phyloP scores from a whole-genome alignment of 345 rosid species.

The Abelmoschus esculentus region DNA sequence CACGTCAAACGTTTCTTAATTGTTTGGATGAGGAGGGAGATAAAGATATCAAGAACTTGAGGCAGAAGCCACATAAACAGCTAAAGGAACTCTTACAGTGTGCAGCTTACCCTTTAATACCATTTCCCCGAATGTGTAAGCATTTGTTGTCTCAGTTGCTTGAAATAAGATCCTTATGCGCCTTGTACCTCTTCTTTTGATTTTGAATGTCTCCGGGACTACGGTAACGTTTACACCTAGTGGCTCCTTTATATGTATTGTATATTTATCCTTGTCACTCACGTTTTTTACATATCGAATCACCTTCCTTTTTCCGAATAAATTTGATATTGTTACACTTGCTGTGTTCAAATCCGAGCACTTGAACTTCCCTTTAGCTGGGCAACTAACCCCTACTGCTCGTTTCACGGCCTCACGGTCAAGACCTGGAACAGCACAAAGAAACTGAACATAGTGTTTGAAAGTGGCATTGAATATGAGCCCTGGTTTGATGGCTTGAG shows the following conservation, averaged over 20 bases:
- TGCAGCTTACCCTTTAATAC: background rate
- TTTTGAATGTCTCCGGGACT: slow-evolving; percentile 13
- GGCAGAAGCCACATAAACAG: slow-evolving; percentile 6
- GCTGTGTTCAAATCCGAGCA: slow-evolving; percentile 39
- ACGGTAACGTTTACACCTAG: slow-evolving; percentile 27
- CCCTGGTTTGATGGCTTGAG: slow-evolving; percentile 39
- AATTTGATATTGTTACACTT: slow-evolving; percentile 30
- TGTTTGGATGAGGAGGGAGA: background rate
- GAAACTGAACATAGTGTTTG: slow-evolving; percentile 29
- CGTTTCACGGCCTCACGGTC: slow-evolving; percentile 26
- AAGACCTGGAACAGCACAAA: slow-evolving; percentile 39
- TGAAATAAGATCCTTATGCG: slow-evolving; percentile 18
- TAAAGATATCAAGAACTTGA: background rate
- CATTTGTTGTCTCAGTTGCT: slow-evolving; percentile 18
- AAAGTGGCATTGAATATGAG: slow-evolving; percentile 34
- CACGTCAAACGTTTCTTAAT: background rate
- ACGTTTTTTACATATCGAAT: slow-evolving; percentile 27
- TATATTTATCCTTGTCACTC: slow-evolving; percentile 21
- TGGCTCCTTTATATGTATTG: slow-evolving; percentile 23
- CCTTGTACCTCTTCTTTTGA: slow-evolving; percentile 26
- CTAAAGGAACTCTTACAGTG: slow-evolving; percentile 12
- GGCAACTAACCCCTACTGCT: slow-evolving; percentile 28
- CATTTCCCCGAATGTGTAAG: slow-evolving; percentile 14
- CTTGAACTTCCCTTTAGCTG: slow-evolving; percentile 18
- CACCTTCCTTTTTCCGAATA: slow-evolving; percentile 31